These are phyloP conservation scores for Mollisiaceae sp. DNA, from an alignment of 2,329 filamentous ascomycete species.

Conservation along the genomic window DNA sequence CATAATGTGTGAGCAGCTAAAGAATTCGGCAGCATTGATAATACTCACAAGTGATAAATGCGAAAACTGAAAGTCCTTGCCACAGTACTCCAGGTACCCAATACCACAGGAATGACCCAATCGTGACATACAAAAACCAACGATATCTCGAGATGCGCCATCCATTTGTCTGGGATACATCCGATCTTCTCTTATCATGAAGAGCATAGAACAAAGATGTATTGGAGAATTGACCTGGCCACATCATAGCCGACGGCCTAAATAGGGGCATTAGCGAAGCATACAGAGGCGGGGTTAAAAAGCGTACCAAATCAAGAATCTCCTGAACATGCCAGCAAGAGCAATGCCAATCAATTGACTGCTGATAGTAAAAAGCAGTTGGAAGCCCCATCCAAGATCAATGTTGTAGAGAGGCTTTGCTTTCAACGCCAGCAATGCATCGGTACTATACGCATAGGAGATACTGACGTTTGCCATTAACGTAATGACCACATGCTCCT, in stretches of 20 bases:
- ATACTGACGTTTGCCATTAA: slow-evolving; percentile 34
- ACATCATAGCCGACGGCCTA: slow-evolving; percentile 35
- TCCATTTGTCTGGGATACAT: slow-evolving; percentile 58
- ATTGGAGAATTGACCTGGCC: slow-evolving; percentile 32
- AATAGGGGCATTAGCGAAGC: not conserved
- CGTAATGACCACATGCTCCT: slow-evolving; percentile 70
- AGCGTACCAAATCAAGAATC: slow-evolving; percentile 57
- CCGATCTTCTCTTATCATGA: slow-evolving; percentile 64
- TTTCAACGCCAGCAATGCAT: slow-evolving; percentile 72
- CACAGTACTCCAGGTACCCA: slow-evolving; percentile 66
- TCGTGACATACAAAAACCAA: slow-evolving; percentile 45
- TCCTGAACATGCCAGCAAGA: slow-evolving; percentile 62
- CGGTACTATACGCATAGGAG: slow-evolving; percentile 66
- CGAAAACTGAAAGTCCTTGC: slow-evolving; percentile 72
- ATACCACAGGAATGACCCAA: slow-evolving; percentile 55
- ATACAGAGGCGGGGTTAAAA: not conserved
- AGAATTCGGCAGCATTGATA: slow-evolving; percentile 48
- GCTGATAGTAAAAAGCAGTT: slow-evolving; percentile 63
- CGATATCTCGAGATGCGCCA: slow-evolving; percentile 55
- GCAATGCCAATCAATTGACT: slow-evolving; percentile 68
- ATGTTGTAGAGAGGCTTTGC: slow-evolving; percentile 65
- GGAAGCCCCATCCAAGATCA: slow-evolving; percentile 62
- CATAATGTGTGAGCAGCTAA: slow-evolving; percentile 66
- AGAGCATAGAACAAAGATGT: slow-evolving; percentile 45
- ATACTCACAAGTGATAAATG: slow-evolving; percentile 72